phyloP scores from a whole-genome alignment of 2,329 filamentous ascomycete genomes.

The Aspergillus clavatus region DNA sequence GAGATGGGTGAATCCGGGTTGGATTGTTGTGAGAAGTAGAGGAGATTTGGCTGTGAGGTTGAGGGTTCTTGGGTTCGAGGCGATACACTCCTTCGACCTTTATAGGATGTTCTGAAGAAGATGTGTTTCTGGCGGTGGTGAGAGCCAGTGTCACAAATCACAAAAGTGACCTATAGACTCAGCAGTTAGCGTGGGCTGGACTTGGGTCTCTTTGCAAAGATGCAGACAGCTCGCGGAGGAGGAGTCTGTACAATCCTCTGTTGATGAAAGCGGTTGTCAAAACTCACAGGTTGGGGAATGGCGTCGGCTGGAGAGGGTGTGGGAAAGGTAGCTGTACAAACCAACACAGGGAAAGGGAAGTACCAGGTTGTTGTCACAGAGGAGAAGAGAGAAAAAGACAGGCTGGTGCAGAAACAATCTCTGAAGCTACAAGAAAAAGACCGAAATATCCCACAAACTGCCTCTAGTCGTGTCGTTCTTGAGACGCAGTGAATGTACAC shows the following conservation, averaged over 20 bases:
- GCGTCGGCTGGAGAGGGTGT: not conserved
- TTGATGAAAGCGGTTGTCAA: not conserved
- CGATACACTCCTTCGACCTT: not conserved
- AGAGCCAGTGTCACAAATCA: not conserved
- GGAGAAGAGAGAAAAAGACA: slow-evolving; percentile 4
- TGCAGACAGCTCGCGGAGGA: not conserved
- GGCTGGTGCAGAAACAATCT: not conserved
- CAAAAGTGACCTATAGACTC: not conserved
- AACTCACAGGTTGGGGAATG: not conserved
- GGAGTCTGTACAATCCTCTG: no score
- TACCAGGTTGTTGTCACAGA: not conserved
- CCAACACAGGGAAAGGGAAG: not conserved
- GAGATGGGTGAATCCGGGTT: not conserved
- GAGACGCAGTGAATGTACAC: not conserved
- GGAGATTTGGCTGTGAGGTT: no score
- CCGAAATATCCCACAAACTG: not conserved
- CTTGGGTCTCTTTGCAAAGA: not conserved
- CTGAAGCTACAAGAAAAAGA: not conserved
- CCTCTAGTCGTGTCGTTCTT: not conserved
- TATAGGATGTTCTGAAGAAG: not conserved
- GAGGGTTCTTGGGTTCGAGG: no score
- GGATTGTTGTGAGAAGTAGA: no score
- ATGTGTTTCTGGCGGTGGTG: not conserved
- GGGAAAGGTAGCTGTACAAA: not conserved
- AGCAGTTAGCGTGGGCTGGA: not conserved